Base-by-base conservation (phyloP, 495 filamentous ascomycete species). In the Penicillium nucicola region DNA sequence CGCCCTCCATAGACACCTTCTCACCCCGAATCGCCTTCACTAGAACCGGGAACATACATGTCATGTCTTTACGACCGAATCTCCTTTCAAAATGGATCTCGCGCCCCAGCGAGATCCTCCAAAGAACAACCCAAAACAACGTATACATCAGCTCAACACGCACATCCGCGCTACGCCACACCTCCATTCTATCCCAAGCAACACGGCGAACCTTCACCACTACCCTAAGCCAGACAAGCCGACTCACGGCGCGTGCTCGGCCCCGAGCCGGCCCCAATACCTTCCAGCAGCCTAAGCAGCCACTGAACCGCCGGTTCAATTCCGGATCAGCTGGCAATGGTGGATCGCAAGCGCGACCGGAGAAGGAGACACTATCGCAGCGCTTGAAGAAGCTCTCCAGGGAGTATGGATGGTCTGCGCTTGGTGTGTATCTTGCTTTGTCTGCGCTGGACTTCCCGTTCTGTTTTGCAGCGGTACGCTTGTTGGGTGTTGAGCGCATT, bases 381-480 rank as follows among this genome's bases (percentile, higher is more conserved):
- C 79, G 88, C 9, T 65, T 97, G 50, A 86, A 81, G 61, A 88
- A 88, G 57, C 77, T 97, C n/a, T 89, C 87, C 1, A 80, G 86
- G 35, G 95, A 97, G 69, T 99, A 99, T 65, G 93, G 93, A 33
- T 97, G 91, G 88, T 79, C 88, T 9, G 91, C 92, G 2, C 65
- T 95, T n/a, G 91, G 92, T 7, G 87, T 99, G 2, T 99, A 99
- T 69, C 67, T 96, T 8, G 69, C 69, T 0, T 72, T 99, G 32
- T 90, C 85, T 0, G 87, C 88, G 11, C 72, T 97, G 51, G 93
- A 99, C 61, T 96, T 97, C 56, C 93, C 93, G 0, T 89, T 99
- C 63, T 97, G 91, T 68, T 99, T 96, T 66, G 68, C 92, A 19
- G 81, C 90, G 2, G 93, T 99, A 15, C 79, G 87, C 15, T 75